phyloP scores from a whole-genome alignment of 208 protist genomes.

The Herpetomonas muscarum region DNA sequence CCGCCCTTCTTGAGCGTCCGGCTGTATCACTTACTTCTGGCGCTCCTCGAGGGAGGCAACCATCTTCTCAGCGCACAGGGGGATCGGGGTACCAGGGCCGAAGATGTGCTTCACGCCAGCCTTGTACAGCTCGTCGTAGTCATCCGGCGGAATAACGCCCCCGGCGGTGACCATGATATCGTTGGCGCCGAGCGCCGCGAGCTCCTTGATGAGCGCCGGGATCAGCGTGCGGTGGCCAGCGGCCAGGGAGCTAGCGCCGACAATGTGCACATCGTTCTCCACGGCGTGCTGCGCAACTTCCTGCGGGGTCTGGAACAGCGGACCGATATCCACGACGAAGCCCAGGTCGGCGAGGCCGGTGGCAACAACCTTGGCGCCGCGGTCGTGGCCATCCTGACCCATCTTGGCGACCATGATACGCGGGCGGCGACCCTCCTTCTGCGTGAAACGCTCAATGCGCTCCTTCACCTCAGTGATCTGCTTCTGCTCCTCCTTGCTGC shows the following conservation, averaged over 20 bases:
- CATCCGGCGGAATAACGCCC: constrained; percentile 83
- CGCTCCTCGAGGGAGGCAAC: constrained; percentile 33
- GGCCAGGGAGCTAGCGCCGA: constrained; percentile 76
- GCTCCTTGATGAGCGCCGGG: constrained; percentile 84
- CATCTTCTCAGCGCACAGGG: constrained; percentile 45
- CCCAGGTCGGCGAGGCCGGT: constrained; percentile 95
- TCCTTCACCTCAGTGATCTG: constrained; percentile 32
- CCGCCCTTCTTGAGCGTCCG: too few relatives aligned
- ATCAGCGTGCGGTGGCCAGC: constrained; percentile 90
- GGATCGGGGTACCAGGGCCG: constrained; percentile 82
- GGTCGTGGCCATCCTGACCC: constrained; percentile 96
- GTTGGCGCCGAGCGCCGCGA: constrained; percentile 60
- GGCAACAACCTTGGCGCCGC: constrained; percentile 94
- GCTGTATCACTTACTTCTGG: constrained; percentile 28
- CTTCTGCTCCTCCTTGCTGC: constrained; percentile 34
- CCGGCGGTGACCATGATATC: constrained; percentile 81
- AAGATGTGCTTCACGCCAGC: constrained; percentile 92
- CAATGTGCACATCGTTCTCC: constrained; percentile 95
- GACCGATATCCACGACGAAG: constrained; percentile 96
- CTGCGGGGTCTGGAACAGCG: constrained; percentile 86
- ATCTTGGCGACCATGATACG: constrained; percentile 96
- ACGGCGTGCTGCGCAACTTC: constrained; percentile 84
- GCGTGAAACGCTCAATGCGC: constrained; percentile 58
- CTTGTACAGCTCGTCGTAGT: constrained; percentile 94
- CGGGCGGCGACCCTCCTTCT: constrained; percentile 86